Evolutionary conservation across 2,329 filamentous ascomycete species (phyloP), one percentile per base, ranked within the genome.

Genomic region (Leptographium flavum): DNA sequence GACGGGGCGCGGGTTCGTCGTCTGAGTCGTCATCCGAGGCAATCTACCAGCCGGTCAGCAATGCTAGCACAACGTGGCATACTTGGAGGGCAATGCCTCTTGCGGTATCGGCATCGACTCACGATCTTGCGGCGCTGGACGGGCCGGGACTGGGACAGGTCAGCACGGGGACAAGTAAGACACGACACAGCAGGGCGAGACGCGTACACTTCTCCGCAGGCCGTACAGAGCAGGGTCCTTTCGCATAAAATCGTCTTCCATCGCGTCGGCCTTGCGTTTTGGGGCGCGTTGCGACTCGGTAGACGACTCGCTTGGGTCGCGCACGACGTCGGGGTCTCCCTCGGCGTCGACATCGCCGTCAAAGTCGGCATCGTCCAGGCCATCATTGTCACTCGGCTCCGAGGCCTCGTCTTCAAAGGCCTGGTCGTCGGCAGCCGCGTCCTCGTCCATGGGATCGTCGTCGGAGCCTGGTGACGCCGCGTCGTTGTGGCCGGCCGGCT

Each of bases 151-250:
- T 78, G 53, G 39, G 22, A 43, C 42, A 28, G 47, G 60, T 67
- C 53, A 67, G 61, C 54, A 54, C 45, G 28, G 1, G n/a, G 15
- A 5, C 30, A 38, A 14, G 30, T 13, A 13, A 4, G 21, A 13
- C 13, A 51, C 46, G 41, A 46, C 42, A 44, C 42, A 23, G 30
- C 27, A 46, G 42, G 52, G 42, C 35, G 23, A 42, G 27, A 41
- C 51, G 43, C 83, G 51, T 80, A 92, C 88, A 68, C 92, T 98
- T 67, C 92, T 78, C 55, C 92, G 79, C 54, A 98, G 71, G 40
- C 92, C 92, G 67, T 96, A 98, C 9, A 98, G 71, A 64, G 94
- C 87, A 38, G 92, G 92, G 57, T 98, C 94, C 58, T 86, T 83
- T 56, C 81, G 75, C 55, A 96, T 94, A 58, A 80, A 88, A 39